These are phyloP conservation scores for Fistulifera solaris DNA, from an alignment of 108 stramenopile genomes.

Conservation along the genomic window DNA sequence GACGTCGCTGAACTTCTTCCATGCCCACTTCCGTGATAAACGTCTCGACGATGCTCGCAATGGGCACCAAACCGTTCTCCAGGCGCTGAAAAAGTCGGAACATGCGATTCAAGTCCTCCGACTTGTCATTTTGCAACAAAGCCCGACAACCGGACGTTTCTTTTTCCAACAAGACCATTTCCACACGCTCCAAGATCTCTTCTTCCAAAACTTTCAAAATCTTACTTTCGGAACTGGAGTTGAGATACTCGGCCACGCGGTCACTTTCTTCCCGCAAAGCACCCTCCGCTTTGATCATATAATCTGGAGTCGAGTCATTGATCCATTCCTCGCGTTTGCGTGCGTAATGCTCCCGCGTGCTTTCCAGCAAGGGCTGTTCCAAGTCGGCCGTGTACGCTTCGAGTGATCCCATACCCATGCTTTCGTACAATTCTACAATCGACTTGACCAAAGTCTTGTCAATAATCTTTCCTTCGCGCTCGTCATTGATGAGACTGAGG, in stretches of 20 bases:
- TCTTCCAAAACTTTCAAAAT: conserved; percentile 88
- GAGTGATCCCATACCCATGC: conserved; percentile 92
- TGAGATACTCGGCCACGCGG: conserved; percentile 91
- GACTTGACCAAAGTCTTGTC: conserved; percentile 91
- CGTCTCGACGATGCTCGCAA: conserved; percentile 82
- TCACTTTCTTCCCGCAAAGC: conserved; percentile 81
- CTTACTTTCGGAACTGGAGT: conserved; percentile 81
- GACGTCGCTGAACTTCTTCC: conserved; percentile 81
- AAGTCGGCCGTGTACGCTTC: conserved; percentile 89
- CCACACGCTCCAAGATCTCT: conserved; percentile 91
- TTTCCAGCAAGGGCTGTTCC: conserved; percentile 81
- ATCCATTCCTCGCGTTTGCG: conserved; percentile 96
- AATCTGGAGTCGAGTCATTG: conserved; percentile 91
- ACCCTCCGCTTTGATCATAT: conserved; percentile 94
- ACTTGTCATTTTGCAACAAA: conserved; percentile 93
- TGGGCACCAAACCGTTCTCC: conserved; percentile 89
- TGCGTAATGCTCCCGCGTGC: conserved; percentile 88
- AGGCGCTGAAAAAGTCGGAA: conserved; percentile 91
- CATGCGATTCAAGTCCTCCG: conserved; percentile 94
- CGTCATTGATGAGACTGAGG: conserved; percentile 87
- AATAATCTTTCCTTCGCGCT: conserved; percentile 90
- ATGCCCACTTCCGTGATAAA: conserved; percentile 82
- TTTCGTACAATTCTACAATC: conserved; percentile 93
- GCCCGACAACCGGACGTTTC: conserved; percentile 93
- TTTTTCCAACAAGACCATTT: conserved; percentile 91